Conservation (phyloP, 768 basidiomycete species). For the Russula emetica region DNA sequence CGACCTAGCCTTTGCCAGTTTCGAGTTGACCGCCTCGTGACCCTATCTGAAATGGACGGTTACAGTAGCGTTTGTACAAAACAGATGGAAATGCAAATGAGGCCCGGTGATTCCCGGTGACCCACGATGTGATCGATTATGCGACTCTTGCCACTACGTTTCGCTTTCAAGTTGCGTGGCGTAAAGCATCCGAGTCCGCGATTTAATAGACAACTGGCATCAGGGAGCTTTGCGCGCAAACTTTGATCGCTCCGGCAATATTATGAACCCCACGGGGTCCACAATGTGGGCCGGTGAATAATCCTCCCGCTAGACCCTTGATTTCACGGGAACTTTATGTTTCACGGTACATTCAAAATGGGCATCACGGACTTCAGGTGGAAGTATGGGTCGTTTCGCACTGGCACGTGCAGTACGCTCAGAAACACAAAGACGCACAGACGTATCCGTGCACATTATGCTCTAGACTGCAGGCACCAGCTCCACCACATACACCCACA, state of each 20-base stretch:
- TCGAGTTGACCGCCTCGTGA: constrained; percentile 47
- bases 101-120: constrained; percentile 14
- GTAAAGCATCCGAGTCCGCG: neutral
- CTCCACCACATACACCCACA: no score
- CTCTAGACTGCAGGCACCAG: no score
- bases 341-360: neutral
- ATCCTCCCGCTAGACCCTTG: neutral
- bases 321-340: neutral
- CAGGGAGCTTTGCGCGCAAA: neutral
- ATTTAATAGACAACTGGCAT: neutral
- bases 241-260: neutral
- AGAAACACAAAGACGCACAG: no score
- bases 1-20: constrained; percentile 85
- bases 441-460: no score
- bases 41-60: constrained; percentile 2
- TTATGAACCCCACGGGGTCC: neutral
- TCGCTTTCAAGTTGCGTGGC: neutral
- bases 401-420: no score
- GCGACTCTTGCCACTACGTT: constrained; percentile 10
- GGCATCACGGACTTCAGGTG: neutral
- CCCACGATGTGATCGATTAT: neutral
- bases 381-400: neutral
- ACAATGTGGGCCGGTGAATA: neutral
- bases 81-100: neutral
- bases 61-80: neutral